Percentiles rank a stretch among this genome's conserved stretches.
Conservation (phyloP, 2,329 filamentous ascomycete genomes). For the Hansfordia pulvinata region DNA sequence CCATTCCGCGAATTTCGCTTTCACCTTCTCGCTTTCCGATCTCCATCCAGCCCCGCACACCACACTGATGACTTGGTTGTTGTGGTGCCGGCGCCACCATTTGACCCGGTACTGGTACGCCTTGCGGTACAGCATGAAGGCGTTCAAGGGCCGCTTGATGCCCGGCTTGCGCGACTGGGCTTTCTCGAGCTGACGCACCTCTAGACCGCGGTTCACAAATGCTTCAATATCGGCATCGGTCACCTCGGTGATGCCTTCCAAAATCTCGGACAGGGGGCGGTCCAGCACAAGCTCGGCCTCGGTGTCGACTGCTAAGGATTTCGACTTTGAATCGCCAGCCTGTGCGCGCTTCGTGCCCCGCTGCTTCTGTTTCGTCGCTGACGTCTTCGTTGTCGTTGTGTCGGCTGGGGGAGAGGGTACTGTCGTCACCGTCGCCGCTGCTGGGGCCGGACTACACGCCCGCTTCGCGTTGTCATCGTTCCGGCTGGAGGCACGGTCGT, state of each 20-base stretch:
- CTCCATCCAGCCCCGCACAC: conserved; percentile 83
- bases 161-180: conserved; percentile 57
- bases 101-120: conserved; percentile 83
- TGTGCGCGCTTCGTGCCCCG: too few species aligned
- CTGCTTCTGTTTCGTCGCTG: conserved; percentile 28
- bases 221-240: conserved; percentile 64
- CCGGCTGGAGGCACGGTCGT: conserved; percentile 19
- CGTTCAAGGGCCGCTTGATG: conserved; percentile 89
- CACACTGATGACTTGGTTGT: conserved; percentile 84
- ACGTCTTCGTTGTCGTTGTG: conserved; percentile 24
- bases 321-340: too few species aligned
- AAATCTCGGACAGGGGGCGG: conserved; percentile 58
- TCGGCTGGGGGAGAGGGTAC: conserved; percentile 20
- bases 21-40: conserved; percentile 59
- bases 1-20: conserved; percentile 63
- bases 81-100: conserved; percentile 67
- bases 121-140: conserved; percentile 94
- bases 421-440: too few species aligned
- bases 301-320: conserved; percentile 27
- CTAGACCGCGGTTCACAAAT: conserved; percentile 61
- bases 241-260: conserved; percentile 45
- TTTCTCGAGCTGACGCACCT: conserved; percentile 54
- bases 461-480: conserved; percentile 24
- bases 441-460: conserved; percentile 16
- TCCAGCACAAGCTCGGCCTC: conserved; percentile 36